Percentiles rank a stretch among this genome's conserved stretches.
Conservation (phyloP, 352 stramenopile species). For the Ophiocytium majus region DNA sequence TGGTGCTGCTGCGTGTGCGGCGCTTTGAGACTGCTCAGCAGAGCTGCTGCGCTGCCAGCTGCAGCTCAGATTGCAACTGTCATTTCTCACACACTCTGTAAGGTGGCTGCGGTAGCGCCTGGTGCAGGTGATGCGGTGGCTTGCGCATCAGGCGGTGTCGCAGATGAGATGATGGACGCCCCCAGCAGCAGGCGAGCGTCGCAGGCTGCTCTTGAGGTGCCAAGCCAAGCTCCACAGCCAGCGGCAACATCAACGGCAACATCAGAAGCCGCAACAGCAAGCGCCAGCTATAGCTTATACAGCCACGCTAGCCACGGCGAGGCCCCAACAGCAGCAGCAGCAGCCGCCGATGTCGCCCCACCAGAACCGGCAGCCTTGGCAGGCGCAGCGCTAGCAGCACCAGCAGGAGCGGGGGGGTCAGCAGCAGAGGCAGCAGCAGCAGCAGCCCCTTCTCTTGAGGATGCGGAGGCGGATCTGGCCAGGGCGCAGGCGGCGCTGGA, state of each 20-base stretch:
- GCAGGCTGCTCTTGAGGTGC: too few species aligned
- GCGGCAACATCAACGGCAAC: too few species aligned
- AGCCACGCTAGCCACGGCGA: background rate
- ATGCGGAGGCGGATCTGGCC: background rate
- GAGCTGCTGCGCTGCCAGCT: background rate
- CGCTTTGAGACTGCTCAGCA: background rate
- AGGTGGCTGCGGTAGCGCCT: background rate
- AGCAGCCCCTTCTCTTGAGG: background rate
- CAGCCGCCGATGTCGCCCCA: background rate
- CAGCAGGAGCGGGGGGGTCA: background rate
- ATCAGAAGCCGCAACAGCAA: background rate
- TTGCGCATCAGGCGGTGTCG: too few species aligned
- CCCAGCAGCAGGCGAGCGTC: too few species aligned
- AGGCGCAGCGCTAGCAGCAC: background rate
- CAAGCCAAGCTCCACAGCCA: too few species aligned
- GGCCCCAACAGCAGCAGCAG: too few species aligned
- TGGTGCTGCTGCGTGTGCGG: background rate
- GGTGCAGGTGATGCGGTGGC: background rate
- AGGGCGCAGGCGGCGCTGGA: background rate
- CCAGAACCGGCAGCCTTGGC: too few species aligned
- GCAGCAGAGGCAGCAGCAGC: background rate
- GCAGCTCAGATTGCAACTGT: background rate
- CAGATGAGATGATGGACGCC: too few species aligned
- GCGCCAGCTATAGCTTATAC: background rate
- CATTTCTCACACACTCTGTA: background rate